phyloP scores from a whole-genome alignment of 192 early-diverging fungal genomes.

The Umbelopsis isabellina region DNA sequence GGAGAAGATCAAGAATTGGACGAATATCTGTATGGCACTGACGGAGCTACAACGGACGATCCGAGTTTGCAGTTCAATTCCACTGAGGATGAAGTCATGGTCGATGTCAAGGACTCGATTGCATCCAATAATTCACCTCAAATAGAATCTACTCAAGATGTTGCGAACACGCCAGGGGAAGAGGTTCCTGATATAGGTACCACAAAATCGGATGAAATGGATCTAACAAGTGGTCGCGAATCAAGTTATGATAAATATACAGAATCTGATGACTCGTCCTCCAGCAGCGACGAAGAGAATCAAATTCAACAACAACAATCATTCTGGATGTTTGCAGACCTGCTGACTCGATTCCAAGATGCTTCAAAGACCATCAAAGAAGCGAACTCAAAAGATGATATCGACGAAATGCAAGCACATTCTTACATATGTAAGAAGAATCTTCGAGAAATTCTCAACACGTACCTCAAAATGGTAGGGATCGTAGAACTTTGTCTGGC shows the following conservation, averaged over 20 bases:
- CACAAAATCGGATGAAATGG: constrained; percentile 2
- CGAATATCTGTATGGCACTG: constrained; percentile 30
- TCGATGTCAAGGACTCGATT: not conserved
- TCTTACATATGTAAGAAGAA: constrained; percentile 29
- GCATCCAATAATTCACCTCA: not conserved
- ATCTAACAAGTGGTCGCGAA: not conserved
- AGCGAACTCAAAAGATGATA: not conserved
- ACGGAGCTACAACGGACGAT: not conserved
- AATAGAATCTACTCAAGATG: not conserved
- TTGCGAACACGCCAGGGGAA: not conserved
- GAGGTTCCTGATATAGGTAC: not conserved
- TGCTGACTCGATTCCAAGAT: constrained; percentile 31
- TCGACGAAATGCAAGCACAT: constrained; percentile 26
- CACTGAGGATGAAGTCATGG: constrained; percentile 13
- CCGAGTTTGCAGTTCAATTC: not conserved
- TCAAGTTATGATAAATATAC: not conserved
- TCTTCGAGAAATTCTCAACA: constrained; percentile 34
- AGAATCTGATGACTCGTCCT: constrained; percentile 13
- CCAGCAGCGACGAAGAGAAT: not conserved
- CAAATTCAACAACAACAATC: constrained; percentile 32
- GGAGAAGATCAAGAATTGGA: constrained; percentile 36
- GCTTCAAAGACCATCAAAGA: constrained; percentile 7
- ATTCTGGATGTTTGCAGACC: constrained; percentile 45
- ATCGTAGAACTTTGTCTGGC: not conserved
- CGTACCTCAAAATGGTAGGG: constrained; percentile 36